These are phyloP conservation scores for Pichia sp. DNA, from an alignment of 1,139 yeast genomes.

Conservation along the genomic window DNA sequence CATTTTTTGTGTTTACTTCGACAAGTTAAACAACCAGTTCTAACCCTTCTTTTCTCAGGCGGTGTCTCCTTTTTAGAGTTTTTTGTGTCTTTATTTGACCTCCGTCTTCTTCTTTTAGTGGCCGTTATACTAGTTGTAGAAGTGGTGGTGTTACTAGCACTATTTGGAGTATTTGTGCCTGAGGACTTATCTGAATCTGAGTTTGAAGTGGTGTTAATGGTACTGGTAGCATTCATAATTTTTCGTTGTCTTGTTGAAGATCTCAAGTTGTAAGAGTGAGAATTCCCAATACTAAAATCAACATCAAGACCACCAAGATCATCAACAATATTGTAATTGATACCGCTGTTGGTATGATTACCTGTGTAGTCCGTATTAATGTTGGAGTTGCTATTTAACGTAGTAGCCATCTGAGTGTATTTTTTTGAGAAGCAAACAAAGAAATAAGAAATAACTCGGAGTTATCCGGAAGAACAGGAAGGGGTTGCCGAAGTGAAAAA, in stretches of 20 bases:
- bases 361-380: neutral
- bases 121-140: neutral
- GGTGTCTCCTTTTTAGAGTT: conserved; percentile 24
- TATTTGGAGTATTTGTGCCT: neutral
- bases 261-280: conserved; percentile 1
- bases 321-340: no score
- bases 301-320: neutral
- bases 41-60: conserved; percentile 31
- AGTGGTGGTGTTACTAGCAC: neutral
- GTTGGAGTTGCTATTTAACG: neutral
- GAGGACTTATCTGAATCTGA: conserved; percentile 3
- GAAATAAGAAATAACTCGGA: neutral
- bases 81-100: neutral
- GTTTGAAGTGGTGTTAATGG: neutral
- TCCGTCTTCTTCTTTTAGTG: neutral
- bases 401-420: neutral
- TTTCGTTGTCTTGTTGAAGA: conserved; percentile 4
- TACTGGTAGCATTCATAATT: neutral
- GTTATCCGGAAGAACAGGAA: neutral
- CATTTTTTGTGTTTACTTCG: conserved; percentile 40
- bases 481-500: neutral
- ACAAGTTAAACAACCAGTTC: conserved; percentile 42
- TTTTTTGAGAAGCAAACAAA: no score
- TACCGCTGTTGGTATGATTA: no score
- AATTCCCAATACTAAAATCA: neutral